Evolutionary conservation across 306 rosid species (phyloP).

Genomic region (Cicer cuneatum): DNA sequence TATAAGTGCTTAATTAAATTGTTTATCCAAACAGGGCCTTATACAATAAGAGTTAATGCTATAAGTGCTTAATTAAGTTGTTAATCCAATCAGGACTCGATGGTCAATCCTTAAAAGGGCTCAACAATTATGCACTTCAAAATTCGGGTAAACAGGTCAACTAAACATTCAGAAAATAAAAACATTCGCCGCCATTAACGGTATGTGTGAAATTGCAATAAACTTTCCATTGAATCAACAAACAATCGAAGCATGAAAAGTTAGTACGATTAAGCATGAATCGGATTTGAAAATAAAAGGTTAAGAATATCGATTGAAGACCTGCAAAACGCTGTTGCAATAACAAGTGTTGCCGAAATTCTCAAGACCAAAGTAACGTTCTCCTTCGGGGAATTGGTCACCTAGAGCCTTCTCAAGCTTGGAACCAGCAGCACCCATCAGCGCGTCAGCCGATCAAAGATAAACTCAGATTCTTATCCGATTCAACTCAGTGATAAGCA

Average conservation of each 20-base stretch:
- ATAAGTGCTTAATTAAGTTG: no score
- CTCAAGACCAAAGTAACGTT: conserved; percentile 95
- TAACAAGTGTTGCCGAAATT: conserved; percentile 99
- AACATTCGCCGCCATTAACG: background rate
- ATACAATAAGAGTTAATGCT: no score
- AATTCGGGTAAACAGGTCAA: conserved; percentile 11
- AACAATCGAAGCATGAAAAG: background rate
- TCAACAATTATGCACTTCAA: conserved; percentile 16
- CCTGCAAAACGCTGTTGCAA: conserved; percentile 99
- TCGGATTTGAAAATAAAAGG: background rate
- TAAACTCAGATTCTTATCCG: conserved; percentile 60
- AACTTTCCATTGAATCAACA: conserved; percentile 21
- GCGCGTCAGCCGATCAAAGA: conserved; percentile 49
- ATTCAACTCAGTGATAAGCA: conserved; percentile 52
- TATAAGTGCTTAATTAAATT: no score
- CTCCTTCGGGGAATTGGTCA: conserved; percentile 99
- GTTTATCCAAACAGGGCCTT: no score
- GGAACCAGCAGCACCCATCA: conserved; percentile 98
- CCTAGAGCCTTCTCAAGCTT: conserved; percentile 99
- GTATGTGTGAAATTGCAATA: background rate
- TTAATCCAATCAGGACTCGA: background rate
- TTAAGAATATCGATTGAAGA: conserved; percentile 28
- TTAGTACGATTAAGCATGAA: background rate
- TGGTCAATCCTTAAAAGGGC: background rate
- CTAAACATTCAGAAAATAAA: conserved; percentile 11